Evolutionary conservation across 495 filamentous ascomycete species (phyloP), one percentile per base, ranked within the genome.

Genomic region (Xylaria acuta): DNA sequence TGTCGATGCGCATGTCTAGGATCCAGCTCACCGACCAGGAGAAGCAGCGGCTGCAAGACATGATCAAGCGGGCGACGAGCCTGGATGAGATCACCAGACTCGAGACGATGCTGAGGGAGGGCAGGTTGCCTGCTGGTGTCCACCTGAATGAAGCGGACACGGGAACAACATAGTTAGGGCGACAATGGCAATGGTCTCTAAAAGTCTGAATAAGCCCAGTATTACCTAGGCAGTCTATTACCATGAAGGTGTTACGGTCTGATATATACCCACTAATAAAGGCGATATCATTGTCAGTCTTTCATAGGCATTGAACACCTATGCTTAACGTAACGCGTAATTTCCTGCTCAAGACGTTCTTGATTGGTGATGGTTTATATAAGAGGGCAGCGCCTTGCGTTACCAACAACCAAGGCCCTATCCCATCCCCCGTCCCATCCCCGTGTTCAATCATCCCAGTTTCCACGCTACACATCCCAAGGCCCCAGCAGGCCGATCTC

Each of bases 31-130:
- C 85, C 11, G 80, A 82, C 18, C 76, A 74, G 67, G 80, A 82
- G 77, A 80, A 78, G 73, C 75, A 74, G 72, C 75, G 75, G 40
- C 74, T 82, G 41, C 78, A 80, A 82, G 88, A 89, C 76, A 82
- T 93, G 85, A 96, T 97, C 76, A 88, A 87, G 78, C 90, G 92
- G 73, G 96, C 97, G 5, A 93, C 92, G 81, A 96, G 91, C 77
- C 75, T 98, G 78, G 90, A 93, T 77, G 94, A 96, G 83, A 94
- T 97, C 75, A 89, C 92, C 27, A 82, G 90, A 67, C 76, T 97
- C 77, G 94, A 97, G 86, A 92, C 91, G 83, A 93, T 93, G 79
- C 82, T 98, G 67, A 91, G 91, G 70, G 94, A 98, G 82, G 96
- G 96, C 4, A 82, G 92, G 80, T 86, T 98, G 79, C 93, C 94